phyloP scores from a whole-genome alignment of 129 eudicot genomes.

The Helichrysum umbraculigerum region DNA sequence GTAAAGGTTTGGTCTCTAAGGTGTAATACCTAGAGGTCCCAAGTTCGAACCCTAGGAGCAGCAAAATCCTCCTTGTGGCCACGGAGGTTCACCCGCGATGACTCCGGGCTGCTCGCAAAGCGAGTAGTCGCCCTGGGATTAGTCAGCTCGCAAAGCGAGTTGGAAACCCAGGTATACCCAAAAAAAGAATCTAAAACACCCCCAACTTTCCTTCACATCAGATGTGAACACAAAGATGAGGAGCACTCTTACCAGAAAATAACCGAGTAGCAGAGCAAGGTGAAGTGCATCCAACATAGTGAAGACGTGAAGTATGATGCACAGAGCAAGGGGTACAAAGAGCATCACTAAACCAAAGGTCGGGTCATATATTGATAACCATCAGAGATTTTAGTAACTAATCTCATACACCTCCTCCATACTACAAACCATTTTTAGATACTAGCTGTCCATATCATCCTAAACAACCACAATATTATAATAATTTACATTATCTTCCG shows the following conservation, averaged over 20 bases:
- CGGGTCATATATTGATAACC: slow-evolving; percentile 1
- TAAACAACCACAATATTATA: slow-evolving; percentile 26
- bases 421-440: slow-evolving; percentile 28
- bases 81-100: no score
- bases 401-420: slow-evolving; percentile 20
- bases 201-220: not conserved
- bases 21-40: no score
- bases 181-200: not conserved
- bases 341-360: slow-evolving; percentile 18
- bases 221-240: not conserved
- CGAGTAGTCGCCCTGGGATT: no score
- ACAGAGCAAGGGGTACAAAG: not conserved
- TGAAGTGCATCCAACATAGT: not conserved
- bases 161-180: no score
- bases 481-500: slow-evolving; percentile 21
- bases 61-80: no score
- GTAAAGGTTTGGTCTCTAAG: no score
- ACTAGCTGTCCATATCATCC: slow-evolving; percentile 18
- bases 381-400: not conserved
- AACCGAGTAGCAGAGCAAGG: not conserved
- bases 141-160: no score
- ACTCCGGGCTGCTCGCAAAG: no score
- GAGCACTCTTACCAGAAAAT: slow-evolving; percentile 5
- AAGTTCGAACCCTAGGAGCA: no score
- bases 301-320: not conserved